These are phyloP conservation scores for Fusarium sp. DNA, from an alignment of 2,329 filamentous ascomycete genomes.

Conservation along the genomic window DNA sequence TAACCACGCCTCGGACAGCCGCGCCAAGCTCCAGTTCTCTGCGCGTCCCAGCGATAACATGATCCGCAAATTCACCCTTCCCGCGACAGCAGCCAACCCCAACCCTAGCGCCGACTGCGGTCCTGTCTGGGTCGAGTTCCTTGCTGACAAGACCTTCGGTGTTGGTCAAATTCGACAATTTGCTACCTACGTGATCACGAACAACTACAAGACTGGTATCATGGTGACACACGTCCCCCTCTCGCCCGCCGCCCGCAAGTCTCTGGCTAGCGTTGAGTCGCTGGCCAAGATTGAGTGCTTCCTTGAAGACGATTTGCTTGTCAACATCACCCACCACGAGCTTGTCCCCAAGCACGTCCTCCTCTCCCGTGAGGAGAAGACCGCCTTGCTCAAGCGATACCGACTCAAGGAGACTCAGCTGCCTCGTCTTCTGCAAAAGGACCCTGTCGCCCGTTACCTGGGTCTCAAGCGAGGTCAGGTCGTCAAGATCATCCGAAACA, in stretches of 20 bases:
- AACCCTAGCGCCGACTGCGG: constrained; percentile 81
- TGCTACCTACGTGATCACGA: constrained; percentile 81
- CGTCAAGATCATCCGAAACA: constrained; percentile 97
- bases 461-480: constrained; percentile 92
- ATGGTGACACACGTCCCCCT: constrained; percentile 87
- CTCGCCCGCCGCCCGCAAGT: constrained; percentile 87
- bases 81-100: constrained; percentile 75
- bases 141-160: constrained; percentile 81
- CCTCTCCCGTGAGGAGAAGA: constrained; percentile 91
- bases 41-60: constrained; percentile 86
- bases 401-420: constrained; percentile 97
- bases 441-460: constrained; percentile 92
- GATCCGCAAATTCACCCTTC: constrained; percentile 84
- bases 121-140: constrained; percentile 94
- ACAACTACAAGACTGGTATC: constrained; percentile 90
- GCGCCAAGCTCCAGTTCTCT: constrained; percentile 86
- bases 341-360: constrained; percentile 94
- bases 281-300: constrained; percentile 92
- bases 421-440: constrained; percentile 88
- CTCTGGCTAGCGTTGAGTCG: constrained; percentile 81
- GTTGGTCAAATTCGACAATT: constrained; percentile 94
- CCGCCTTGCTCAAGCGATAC: constrained; percentile 86
- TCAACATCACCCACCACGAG: constrained; percentile 99
- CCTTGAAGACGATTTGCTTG: constrained; percentile 92
- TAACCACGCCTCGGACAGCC: constrained; percentile 64